Base-by-base conservation (phyloP, 805 yeast genomes). In the Ogataea parapolymorpha region DNA sequence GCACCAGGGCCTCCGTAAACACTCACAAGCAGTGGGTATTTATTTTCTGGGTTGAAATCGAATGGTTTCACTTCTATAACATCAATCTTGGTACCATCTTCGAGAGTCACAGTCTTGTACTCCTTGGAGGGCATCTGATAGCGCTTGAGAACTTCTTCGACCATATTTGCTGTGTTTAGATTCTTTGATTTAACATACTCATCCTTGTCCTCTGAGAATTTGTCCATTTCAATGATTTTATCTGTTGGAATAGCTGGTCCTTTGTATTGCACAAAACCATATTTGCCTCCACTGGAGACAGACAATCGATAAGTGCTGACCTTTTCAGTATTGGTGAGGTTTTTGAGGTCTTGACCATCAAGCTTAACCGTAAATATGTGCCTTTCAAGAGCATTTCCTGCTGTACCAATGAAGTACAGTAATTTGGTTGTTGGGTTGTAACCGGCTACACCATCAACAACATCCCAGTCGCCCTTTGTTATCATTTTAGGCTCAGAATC, bases 1-100 rank as follows among this genome's bases (percentile, higher is more conserved):
- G 85, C 79, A 0, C 93, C 95, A 1, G 95, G 95, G 0, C 93
- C 95, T 3, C 89, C 93, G 56, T 85, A 85, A 0, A 77, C 80
- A 42, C 75, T 73, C 2, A 84, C 87, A 31, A 85, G 59, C 10
- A 85, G 46, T 0, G 93, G 90, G 52, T 83, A 77, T 46, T 73
- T 70, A 29, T 59, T 61, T 8, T 35, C 37, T 1, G 55, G 43
- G 46, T 79, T 65, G 50, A 82, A 76, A 33, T 68, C 65, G 0
- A 72, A 70, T 0, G 95, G 95, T 31, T 72, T 66, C 7, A 80
- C 76, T 53, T 84, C 90, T 29, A 80, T 61, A 40, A 79, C 70
- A 53, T 80, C 75, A 6, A 80, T 55, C 6, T 50, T 52, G 2
- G 73, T 55, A 8, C 68, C 71, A 39, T 63, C 71, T 1, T 48